Percentiles rank a stretch among this genome's conserved stretches.
These are phyloP conservation scores for Penicillium bialowiezense DNA, from an alignment of 495 filamentous ascomycete species.

Conservation along the genomic window DNA sequence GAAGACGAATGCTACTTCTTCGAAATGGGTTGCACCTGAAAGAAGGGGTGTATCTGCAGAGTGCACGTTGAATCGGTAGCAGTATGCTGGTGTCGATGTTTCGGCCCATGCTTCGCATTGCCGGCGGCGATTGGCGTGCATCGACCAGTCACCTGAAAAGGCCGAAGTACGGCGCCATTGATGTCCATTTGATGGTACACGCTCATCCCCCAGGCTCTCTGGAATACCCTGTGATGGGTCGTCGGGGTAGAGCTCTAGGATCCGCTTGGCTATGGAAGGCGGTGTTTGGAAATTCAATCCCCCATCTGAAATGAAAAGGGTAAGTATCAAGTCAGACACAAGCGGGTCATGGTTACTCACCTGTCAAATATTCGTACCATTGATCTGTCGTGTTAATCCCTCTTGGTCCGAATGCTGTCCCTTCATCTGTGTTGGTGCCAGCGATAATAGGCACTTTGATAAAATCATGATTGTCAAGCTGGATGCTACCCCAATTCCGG, in stretches of 20 bases:
- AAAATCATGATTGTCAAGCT: slow-evolving; percentile 35
- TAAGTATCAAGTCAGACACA: not conserved
- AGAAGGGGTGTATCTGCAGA: slow-evolving; percentile 32
- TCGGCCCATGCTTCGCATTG: slow-evolving; percentile 53
- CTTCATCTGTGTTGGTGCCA: slow-evolving; percentile 51
- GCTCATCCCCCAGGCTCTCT: slow-evolving; percentile 39
- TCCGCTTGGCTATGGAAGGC: slow-evolving; percentile 31
- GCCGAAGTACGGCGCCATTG: slow-evolving; percentile 53
- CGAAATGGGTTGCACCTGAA: slow-evolving; percentile 54
- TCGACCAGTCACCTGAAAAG: slow-evolving; percentile 51
- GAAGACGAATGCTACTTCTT: slow-evolving; percentile 61
- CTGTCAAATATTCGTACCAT: slow-evolving; percentile 42
- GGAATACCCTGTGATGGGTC: slow-evolving; percentile 47
- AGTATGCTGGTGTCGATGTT: slow-evolving; percentile 48
- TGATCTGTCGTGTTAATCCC: slow-evolving; percentile 46
- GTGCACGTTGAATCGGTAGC: slow-evolving; percentile 60
- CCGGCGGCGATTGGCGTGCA: slow-evolving; percentile 55
- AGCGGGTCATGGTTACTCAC: slow-evolving; percentile 17
- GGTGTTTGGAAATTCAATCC: slow-evolving; percentile 30
- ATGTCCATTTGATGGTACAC: slow-evolving; percentile 31
- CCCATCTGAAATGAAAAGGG: slow-evolving; percentile 14
- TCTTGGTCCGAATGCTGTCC: slow-evolving; percentile 38
- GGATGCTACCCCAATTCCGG: slow-evolving; percentile 29
- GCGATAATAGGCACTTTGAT: slow-evolving; percentile 48
- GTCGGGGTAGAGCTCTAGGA: slow-evolving; percentile 50